phyloP scores from a whole-genome alignment of 2,329 filamentous ascomycete genomes.

The Hypoxylon sp. region DNA sequence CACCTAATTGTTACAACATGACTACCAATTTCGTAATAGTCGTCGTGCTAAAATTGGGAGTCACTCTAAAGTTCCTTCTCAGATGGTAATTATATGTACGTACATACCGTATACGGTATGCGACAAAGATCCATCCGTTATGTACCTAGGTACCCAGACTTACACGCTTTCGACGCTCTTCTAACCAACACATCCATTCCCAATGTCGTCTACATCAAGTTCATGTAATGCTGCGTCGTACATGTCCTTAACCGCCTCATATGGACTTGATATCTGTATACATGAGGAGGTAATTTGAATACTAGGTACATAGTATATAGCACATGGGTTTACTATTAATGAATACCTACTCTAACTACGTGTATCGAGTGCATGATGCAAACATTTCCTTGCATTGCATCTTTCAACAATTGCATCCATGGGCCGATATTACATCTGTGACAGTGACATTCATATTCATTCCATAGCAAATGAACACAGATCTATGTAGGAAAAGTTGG shows the following conservation, averaged over 20 bases:
- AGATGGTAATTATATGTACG: too few species aligned
- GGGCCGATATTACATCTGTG: neutral
- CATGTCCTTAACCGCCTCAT: neutral
- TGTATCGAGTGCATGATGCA: constrained; percentile 24
- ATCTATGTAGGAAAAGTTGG: neutral
- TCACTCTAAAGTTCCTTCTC: constrained; percentile 13
- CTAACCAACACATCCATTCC: neutral
- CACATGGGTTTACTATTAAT: neutral
- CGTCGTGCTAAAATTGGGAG: constrained; percentile 13
- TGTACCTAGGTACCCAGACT: neutral
- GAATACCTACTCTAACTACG: neutral
- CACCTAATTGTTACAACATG: constrained; percentile 17
- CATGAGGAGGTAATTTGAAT: neutral
- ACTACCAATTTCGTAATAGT: constrained; percentile 20
- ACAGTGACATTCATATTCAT: constrained; percentile 4
- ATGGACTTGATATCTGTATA: neutral
- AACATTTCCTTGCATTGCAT: constrained; percentile 36
- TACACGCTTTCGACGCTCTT: neutral
- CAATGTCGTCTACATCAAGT: neutral
- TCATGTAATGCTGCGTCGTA: neutral
- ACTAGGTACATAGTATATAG: neutral
- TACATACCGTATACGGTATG: too few species aligned
- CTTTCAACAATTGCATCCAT: constrained; percentile 24
- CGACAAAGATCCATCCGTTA: neutral
- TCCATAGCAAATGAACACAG: constrained; percentile 11